Base-by-base conservation (phyloP, 441 rosid species). In the Populus hybrid region DNA sequence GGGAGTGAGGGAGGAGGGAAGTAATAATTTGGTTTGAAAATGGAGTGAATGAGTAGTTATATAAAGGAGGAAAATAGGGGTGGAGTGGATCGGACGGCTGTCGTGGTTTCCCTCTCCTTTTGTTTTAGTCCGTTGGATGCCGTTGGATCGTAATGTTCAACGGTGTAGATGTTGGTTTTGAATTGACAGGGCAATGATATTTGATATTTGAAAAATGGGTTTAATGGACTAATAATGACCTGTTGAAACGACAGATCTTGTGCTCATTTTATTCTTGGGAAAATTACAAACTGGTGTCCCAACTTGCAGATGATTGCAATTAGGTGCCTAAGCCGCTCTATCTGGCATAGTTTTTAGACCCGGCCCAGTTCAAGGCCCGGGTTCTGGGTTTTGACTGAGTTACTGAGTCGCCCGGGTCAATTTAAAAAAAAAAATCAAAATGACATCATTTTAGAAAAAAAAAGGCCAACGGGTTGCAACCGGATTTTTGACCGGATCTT, bases 71-170 rank as follows among this genome's bases (percentile, higher is more conserved):
- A 14, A 6, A 26, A 71, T 53, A 59, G 79, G 76, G 66, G 68
- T 59, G 29, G 69, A 73, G 26, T 59, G 78, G 56, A 87, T 87
- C 90, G 79, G 67, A 87, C 88, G 88, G 88, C 78, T 77, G 74
- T 56, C 28, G 8, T 75, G 74, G 29, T 67, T 75, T 81, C 77
- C 45, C 79, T 79, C 78, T 78, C 12, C 78, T 35, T 78, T 74
- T 23, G 0, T 24, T 69, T 64, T 65, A 12, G 61, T 50, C 70
- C 71, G 82, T 75, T 79, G 11, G 72, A 21, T 65, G 84, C 83
- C 86, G 86, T 87, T 74, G 83, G 88, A 85, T 84, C 76, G 77
- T 73, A 77, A 76, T 14, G 18, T 50, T 50, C 56, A 50, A 50
- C 56, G 56, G 56, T 16, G 56, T 45, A 45, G 56, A 50, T 50